phyloP scores from a whole-genome alignment of 345 rosid genomes.

The Alliaria petiolata region DNA sequence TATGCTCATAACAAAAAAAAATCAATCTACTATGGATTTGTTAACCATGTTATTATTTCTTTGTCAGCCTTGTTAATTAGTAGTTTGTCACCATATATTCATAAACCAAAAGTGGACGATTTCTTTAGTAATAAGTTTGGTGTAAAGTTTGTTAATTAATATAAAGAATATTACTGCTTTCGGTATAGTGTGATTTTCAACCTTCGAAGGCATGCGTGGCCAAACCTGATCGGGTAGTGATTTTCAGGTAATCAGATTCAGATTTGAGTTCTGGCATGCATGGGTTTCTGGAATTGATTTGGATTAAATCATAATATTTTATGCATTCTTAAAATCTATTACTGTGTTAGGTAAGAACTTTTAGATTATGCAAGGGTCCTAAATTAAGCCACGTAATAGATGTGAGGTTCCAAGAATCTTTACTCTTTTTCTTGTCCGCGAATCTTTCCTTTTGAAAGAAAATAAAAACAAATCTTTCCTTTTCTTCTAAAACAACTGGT shows the following conservation, averaged over 20 bases:
- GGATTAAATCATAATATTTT: not conserved
- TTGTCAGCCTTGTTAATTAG: not conserved
- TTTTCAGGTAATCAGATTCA: not conserved
- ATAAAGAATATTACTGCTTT: not conserved
- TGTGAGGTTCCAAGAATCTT: constrained; percentile 17
- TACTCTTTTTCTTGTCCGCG: not conserved
- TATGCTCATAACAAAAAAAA: not conserved
- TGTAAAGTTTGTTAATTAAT: not conserved
- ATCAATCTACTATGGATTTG: not conserved
- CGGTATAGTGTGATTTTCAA: too few relatives aligned
- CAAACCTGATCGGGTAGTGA: not conserved
- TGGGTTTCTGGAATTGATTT: not conserved
- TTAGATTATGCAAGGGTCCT: not conserved
- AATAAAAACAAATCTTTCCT: not conserved
- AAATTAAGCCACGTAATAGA: constrained; percentile 17
- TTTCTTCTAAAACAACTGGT: not conserved
- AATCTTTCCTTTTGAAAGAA: not conserved
- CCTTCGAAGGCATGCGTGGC: not conserved
- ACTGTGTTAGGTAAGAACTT: constrained; percentile 24
- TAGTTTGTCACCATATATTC: not conserved
- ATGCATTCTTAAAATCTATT: not conserved
- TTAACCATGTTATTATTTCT: not conserved
- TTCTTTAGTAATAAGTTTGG: not conserved
- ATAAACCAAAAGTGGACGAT: not conserved
- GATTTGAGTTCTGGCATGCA: not conserved